Evolutionary conservation across 108 stramenopile species (phyloP), one percentile per base, ranked within the genome.

Genomic region (Fistulifera pelliculosa): DNA sequence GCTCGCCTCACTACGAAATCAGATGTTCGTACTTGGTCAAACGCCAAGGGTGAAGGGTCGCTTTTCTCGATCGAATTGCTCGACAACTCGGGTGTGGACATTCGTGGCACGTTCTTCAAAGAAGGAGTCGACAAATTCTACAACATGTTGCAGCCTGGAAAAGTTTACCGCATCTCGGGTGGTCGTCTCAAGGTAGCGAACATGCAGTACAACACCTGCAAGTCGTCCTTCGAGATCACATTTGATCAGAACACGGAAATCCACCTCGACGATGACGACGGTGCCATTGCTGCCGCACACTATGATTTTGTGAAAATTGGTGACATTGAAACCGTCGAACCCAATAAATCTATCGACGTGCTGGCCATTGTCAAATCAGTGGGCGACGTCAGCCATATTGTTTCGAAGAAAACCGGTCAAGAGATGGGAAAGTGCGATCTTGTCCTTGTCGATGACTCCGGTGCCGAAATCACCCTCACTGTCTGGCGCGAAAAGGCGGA

Each of bases 81-180:
- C 44, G 97, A 98, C 61, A 65, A 71, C 25, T 54, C 60, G 6
- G 95, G 93, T 1, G 69, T 71, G 42, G 97, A 98, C 71, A 89
- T 98, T 54, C 76, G 85, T 22, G 90, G 75, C 50, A 98, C 97
- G 49, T 83, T 98, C 58, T 98, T 98, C 81, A 95, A 96, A 70
- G 95, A 95, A 52, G 90, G 84, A 7, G 92, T 89, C 26, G 94
- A 96, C 21, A 94, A 90, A 60, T 96, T 86, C 57, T 79, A 87
- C 70, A 44, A 51, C 38, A 42, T 88, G 7, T 63, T 98, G 42
- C 75, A 95, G 75, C 79, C 79, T 44, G 90, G 85, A n/a, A 58
- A 71, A 28, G 93, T 96, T n/a, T 98, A 96, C 60, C 85, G 75
- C 49, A 92, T 96, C 69, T 71, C 75, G 7, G 94, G 92, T 2